A percentile compares a stretch with the other conserved stretches of the same genome.
phyloP scores from a whole-genome alignment of 257 asterid genomes.

The Ilex asprella region DNA sequence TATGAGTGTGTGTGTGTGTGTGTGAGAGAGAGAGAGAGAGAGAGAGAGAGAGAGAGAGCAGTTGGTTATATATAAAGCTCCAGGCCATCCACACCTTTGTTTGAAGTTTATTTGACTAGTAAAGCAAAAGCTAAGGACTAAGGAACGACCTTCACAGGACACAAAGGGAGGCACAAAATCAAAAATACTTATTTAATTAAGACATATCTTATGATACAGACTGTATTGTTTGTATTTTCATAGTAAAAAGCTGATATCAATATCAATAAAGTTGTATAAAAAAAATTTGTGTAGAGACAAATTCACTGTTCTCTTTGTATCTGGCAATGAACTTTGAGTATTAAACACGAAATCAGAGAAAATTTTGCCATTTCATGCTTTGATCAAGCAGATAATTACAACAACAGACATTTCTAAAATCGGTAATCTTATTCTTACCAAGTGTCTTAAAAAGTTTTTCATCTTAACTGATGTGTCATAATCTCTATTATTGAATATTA shows the following conservation, averaged over 20 bases:
- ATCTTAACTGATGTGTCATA: too few species aligned
- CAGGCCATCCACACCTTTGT: slow-evolving; percentile 16
- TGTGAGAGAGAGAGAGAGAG: background rate
- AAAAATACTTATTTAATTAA: slow-evolving; percentile 7
- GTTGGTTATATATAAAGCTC: slow-evolving; percentile 13
- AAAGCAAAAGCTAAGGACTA: slow-evolving; percentile 57
- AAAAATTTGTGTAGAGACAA: background rate
- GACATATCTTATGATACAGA: background rate
- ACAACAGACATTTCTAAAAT: too few species aligned
- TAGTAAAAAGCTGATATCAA: slow-evolving; percentile 7
- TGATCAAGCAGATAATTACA: too few species aligned
- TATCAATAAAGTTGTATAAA: background rate
- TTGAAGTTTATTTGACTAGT: slow-evolving; percentile 46
- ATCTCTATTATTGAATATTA: too few species aligned
- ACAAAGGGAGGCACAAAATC: slow-evolving; percentile 1
- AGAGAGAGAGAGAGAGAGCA: slow-evolving; percentile 25
- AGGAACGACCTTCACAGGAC: slow-evolving; percentile 24
- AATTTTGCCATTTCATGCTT: too few species aligned
- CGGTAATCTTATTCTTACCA: too few species aligned
- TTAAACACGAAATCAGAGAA: too few species aligned
- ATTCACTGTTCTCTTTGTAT: too few species aligned
- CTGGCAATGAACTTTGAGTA: too few species aligned
- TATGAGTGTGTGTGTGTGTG: slow-evolving; percentile 9
- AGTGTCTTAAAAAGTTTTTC: too few species aligned
- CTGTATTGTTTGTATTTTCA: slow-evolving; percentile 4